Conservation (phyloP, 306 rosid genomes). For the Vigna angularis region DNA sequence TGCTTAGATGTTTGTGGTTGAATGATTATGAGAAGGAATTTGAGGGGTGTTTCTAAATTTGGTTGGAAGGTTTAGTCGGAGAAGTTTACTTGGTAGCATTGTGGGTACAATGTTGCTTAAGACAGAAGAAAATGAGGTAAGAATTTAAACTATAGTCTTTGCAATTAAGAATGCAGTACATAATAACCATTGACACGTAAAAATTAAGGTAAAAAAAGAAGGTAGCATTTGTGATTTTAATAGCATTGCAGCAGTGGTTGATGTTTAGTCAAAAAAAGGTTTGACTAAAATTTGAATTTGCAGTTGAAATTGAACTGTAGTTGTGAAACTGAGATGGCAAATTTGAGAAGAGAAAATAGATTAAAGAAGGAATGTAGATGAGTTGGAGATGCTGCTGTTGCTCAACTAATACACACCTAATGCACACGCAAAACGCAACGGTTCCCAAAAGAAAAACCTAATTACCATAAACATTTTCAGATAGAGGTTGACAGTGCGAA, state of each 20-base stretch:
- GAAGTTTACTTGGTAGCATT: not conserved
- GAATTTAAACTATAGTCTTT: not conserved
- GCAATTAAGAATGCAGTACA: not conserved
- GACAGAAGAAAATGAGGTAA: not conserved
- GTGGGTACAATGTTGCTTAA: conserved; percentile 2
- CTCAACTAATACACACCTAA: conserved; percentile 36
- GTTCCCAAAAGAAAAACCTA: not conserved
- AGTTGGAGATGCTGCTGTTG: not conserved
- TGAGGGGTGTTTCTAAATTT: not conserved
- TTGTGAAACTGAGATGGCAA: not conserved
- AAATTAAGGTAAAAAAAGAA: not conserved
- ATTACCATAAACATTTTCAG: not conserved
- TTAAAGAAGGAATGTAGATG: not conserved
- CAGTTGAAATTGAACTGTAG: not conserved
- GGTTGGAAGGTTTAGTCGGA: conserved; percentile 14
- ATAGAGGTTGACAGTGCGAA: too few relatives aligned
- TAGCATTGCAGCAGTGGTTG: conserved; percentile 21
- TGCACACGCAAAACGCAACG: not conserved
- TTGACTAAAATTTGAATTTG: conserved; percentile 14
- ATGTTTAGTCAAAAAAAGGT: conserved; percentile 22
- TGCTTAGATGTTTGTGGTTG: not conserved
- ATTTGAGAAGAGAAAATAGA: not conserved
- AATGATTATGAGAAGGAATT: not conserved
- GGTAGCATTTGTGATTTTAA: not conserved
- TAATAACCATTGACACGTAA: not conserved